Percentiles rank a stretch among this genome's conserved stretches.
phyloP scores from a whole-genome alignment of 2,329 filamentous ascomycete genomes.

The Blastomyces silverae region DNA sequence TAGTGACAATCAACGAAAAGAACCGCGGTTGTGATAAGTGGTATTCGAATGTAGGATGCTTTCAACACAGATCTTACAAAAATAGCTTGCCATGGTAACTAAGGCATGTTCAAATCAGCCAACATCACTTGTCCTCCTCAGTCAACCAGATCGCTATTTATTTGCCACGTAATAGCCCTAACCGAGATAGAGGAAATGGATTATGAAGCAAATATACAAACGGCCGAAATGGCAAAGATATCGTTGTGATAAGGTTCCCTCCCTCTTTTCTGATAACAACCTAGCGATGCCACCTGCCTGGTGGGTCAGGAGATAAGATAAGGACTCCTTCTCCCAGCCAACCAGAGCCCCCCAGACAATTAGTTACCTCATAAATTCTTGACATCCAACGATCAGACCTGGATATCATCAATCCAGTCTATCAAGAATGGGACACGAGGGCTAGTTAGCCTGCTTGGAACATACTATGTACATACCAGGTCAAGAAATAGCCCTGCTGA shows the following conservation, averaged over 20 bases:
- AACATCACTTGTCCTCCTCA: not conserved
- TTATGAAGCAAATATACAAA: too few species aligned
- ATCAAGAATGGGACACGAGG: not conserved
- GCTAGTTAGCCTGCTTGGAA: not conserved
- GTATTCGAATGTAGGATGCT: not conserved
- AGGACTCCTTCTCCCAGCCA: not conserved
- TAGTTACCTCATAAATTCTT: constrained; percentile 6
- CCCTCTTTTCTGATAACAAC: not conserved
- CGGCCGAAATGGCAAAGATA: not conserved
- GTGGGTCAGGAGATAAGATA: constrained; percentile 8
- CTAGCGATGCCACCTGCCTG: too few species aligned
- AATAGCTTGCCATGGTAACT: not conserved
- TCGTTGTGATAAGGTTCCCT: not conserved
- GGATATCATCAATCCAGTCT: not conserved
- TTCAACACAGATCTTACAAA: not conserved
- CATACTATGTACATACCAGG: too few species aligned
- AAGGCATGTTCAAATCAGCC: not conserved
- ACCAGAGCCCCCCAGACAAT: not conserved
- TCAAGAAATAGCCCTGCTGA: not conserved
- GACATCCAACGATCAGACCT: not conserved
- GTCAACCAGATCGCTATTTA: too few species aligned
- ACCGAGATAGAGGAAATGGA: too few species aligned
- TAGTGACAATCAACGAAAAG: not conserved
- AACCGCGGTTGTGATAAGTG: not conserved
- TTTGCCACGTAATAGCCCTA: too few species aligned